A percentile compares a stretch with the other conserved stretches of the same genome.
phyloP scores from a whole-genome alignment of 78 protist genomes.

The Guillardia theta region DNA sequence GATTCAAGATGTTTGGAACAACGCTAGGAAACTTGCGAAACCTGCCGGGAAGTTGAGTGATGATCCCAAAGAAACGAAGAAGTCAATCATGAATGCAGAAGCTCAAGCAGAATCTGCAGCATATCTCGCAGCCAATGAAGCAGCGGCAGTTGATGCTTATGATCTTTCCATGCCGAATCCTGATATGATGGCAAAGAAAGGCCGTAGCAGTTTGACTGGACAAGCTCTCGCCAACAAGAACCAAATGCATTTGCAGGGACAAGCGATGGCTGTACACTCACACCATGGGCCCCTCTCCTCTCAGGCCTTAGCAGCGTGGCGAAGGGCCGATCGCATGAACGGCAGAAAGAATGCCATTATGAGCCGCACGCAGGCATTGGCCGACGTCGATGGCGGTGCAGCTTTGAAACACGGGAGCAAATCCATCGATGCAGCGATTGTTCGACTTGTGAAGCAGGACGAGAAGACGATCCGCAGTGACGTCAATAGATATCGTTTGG shows the following conservation, averaged over 20 bases:
- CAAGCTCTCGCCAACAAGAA: conserved; percentile 25
- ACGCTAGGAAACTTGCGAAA: neutral
- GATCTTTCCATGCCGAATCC: neutral
- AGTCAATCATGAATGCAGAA: neutral
- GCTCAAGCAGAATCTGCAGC: neutral
- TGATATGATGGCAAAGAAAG: conserved; percentile 2
- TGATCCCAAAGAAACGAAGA: neutral
- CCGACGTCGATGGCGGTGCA: neutral
- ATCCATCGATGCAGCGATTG: too few relatives aligned
- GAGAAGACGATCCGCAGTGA: too few relatives aligned
- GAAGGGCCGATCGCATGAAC: neutral
- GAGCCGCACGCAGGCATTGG: conserved; percentile 14
- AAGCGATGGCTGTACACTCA: neutral
- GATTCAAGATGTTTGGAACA: conserved; percentile 10
- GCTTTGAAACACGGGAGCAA: neutral
- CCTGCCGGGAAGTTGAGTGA: conserved; percentile 10
- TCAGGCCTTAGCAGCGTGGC: neutral
- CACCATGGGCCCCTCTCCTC: neutral
- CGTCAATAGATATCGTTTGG: neutral
- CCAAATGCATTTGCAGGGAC: too few relatives aligned
- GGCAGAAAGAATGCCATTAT: neutral
- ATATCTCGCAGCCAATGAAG: conserved; percentile 19
- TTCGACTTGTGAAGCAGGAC: too few relatives aligned
- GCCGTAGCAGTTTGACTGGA: neutral
- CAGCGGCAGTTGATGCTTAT: neutral